Percentiles rank a stretch among this genome's conserved stretches.
Conservation (phyloP, 306 rosid species). For the Lotus japonicus region DNA sequence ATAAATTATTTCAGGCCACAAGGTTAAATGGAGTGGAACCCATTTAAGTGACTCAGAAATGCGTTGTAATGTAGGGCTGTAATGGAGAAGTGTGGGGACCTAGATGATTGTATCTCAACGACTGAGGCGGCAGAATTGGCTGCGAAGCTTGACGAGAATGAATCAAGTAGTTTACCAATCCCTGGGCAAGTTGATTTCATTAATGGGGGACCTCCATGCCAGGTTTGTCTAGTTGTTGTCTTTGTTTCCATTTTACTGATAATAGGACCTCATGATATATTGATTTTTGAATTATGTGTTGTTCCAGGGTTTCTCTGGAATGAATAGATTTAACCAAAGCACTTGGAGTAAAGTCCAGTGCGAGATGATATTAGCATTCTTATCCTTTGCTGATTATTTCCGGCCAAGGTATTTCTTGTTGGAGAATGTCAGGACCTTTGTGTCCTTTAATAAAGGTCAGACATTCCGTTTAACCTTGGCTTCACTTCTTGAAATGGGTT, state of each 20-base stretch:
- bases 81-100: conserved; percentile 85
- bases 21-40: not conserved
- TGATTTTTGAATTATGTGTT: not conserved
- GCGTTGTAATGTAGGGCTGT: conserved; percentile 59
- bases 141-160: conserved; percentile 47
- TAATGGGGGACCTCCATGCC: conserved; percentile 99
- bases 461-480: conserved; percentile 85
- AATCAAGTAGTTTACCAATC: conserved; percentile 52
- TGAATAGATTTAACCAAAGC: conserved; percentile 88
- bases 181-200: conserved; percentile 97
- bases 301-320: conserved; percentile 91
- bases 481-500: conserved; percentile 96
- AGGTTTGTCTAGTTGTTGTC: conserved; percentile 36
- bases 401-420: conserved; percentile 89
- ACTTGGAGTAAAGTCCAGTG: conserved; percentile 99
- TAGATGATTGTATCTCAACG: conserved; percentile 82
- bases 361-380: conserved; percentile 92
- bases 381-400: conserved; percentile 92
- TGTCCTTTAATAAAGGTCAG: conserved; percentile 90
- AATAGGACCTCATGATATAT: not conserved
- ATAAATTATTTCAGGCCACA: not conserved
- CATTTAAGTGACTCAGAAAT: not conserved
- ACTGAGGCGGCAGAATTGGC: conserved; percentile 79
- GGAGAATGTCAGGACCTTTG: conserved; percentile 95
- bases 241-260: not conserved